Percentiles rank a stretch among this genome's conserved stretches.
Conservation (phyloP, 257 asterid genomes). For the Nicotiana paniculata region DNA sequence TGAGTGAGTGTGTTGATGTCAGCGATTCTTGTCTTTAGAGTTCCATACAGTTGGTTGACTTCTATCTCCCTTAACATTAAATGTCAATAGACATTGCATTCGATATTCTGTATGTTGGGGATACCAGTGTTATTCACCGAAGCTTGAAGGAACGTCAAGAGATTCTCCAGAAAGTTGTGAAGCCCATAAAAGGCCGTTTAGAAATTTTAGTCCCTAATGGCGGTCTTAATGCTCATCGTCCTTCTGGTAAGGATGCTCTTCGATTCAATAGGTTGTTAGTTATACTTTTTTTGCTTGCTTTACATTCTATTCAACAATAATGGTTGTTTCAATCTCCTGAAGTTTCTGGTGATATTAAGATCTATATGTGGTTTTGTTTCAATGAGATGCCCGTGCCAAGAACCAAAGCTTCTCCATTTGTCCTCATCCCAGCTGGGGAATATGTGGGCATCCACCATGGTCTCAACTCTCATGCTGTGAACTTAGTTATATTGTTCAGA, state of each 20-base stretch:
- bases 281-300: background rate
- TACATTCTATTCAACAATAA: background rate
- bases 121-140: slow-evolving; percentile 93
- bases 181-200: slow-evolving; percentile 69
- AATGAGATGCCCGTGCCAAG: background rate
- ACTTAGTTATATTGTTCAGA: background rate
- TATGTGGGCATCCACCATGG: background rate
- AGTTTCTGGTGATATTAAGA: background rate
- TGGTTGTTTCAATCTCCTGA: background rate
- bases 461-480: background rate
- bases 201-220: slow-evolving; percentile 93
- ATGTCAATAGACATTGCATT: slow-evolving; percentile 71
- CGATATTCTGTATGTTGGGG: slow-evolving; percentile 92
- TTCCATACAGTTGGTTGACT: background rate
- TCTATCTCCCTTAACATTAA: slow-evolving; percentile 42
- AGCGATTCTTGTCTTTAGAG: background rate
- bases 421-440: background rate
- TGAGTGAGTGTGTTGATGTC: background rate
- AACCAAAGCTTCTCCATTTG: background rate
- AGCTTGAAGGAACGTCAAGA: slow-evolving; percentile 84
- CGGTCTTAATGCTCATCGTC: slow-evolving; percentile 58
- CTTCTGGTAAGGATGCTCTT: slow-evolving; percentile 49
- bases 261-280: background rate
- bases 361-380: background rate
- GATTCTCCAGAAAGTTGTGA: slow-evolving; percentile 66